phyloP scores from a whole-genome alignment of 805 yeast species.

The Yarrowia sp. region DNA sequence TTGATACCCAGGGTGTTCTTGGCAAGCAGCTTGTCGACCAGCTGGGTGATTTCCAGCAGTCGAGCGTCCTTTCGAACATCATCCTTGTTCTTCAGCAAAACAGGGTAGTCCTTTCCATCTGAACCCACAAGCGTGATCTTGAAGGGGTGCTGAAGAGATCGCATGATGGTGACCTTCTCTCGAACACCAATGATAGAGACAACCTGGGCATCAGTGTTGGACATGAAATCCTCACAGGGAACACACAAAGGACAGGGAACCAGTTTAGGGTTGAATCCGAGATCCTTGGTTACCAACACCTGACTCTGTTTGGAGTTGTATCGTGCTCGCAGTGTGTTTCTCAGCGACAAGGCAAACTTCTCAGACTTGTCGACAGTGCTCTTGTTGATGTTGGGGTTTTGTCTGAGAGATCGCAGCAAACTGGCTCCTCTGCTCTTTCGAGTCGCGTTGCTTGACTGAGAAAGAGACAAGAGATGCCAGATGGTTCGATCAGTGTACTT shows the following conservation, averaged over 20 bases:
- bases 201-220: slow-evolving; percentile 41
- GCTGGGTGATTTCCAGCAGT: slow-evolving; percentile 87
- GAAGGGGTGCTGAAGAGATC: slow-evolving; percentile 87
- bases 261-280: slow-evolving; percentile 24
- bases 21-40: slow-evolving; percentile 75
- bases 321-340: slow-evolving; percentile 4
- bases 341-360: slow-evolving; percentile 23
- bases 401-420: neutral
- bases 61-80: slow-evolving; percentile 96
- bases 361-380: slow-evolving; percentile 20
- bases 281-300: slow-evolving; percentile 7
- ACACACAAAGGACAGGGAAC: slow-evolving; percentile 43
- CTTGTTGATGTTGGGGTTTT: slow-evolving; percentile 17
- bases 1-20: slow-evolving; percentile 70
- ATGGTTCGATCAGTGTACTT: slow-evolving; percentile 82
- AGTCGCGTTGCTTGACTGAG: slow-evolving; percentile 17
- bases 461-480: slow-evolving; percentile 69
- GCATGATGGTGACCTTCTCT: slow-evolving; percentile 69
- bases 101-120: slow-evolving; percentile 73
- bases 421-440: slow-evolving; percentile 12
- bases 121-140: slow-evolving; percentile 77
- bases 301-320: slow-evolving; percentile 23
- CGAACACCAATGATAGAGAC: slow-evolving; percentile 70
- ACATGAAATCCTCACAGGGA: slow-evolving; percentile 45
- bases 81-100: slow-evolving; percentile 85